phyloP scores from a whole-genome alignment of 495 filamentous ascomycete species.

The Choiromyces venosus region DNA sequence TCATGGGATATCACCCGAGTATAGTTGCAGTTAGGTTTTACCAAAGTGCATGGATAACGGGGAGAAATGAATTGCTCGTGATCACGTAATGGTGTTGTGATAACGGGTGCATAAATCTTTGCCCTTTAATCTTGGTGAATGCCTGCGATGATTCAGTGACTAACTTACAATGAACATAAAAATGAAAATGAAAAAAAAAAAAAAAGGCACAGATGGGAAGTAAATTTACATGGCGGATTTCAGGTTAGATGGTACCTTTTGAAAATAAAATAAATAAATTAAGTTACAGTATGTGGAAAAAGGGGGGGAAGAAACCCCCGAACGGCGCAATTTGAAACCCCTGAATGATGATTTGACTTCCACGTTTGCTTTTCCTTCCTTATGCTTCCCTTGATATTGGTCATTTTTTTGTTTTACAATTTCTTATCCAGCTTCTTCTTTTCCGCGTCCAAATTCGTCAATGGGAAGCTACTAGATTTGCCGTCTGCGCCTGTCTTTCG shows the following conservation, averaged over 20 bases:
- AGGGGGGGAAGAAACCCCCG: constrained; percentile 5
- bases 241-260: not conserved
- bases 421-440: constrained; percentile 54
- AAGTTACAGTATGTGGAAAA: not conserved
- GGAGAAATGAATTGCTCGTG: not conserved
- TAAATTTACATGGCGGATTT: not conserved
- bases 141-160: not conserved
- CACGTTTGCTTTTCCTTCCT: not conserved
- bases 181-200: not conserved
- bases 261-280: not conserved
- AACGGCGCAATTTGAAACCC: not conserved
- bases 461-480: constrained; percentile 75
- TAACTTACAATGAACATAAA: not conserved
- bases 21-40: not conserved
- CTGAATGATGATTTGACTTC: not conserved
- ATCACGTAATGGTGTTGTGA: not conserved
- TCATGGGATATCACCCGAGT: not conserved
- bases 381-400: not conserved
- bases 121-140: too few relatives aligned
- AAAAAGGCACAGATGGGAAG: not conserved
- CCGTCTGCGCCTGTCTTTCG: constrained; percentile 71
- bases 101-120: not conserved
- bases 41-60: not conserved
- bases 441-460: constrained; percentile 63
- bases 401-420: constrained; percentile 5